These are phyloP conservation scores for Carpinus fangiana DNA, from an alignment of 306 rosid species.

Conservation along the genomic window DNA sequence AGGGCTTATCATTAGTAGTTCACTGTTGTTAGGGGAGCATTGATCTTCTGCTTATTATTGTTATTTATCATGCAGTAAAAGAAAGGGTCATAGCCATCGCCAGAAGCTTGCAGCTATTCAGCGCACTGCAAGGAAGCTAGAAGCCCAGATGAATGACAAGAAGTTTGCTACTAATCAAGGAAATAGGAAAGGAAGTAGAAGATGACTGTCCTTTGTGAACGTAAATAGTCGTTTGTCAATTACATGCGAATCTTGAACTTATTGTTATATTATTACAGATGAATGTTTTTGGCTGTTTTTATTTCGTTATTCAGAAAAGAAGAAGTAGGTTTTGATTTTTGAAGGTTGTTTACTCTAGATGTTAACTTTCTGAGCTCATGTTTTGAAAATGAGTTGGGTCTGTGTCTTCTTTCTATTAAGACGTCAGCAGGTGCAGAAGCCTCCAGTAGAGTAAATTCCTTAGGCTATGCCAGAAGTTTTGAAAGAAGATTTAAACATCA, in stretches of 20 bases:
- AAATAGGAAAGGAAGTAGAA: slow-evolving; percentile 48
- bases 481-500: too few species aligned
- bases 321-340: background rate
- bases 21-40: slow-evolving; percentile 7
- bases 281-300: slow-evolving; percentile 2
- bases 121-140: slow-evolving; percentile 72
- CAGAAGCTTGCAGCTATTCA: slow-evolving; percentile 70
- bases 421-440: background rate
- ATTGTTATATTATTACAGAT: slow-evolving; percentile 17
- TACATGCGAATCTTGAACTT: slow-evolving; percentile 18
- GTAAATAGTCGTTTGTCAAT: slow-evolving; percentile 7
- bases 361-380: background rate
- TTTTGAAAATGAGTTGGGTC: background rate
- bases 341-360: background rate
- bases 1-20: slow-evolving; percentile 1
- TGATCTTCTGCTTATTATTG: background rate
- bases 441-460: background rate
- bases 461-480: background rate
- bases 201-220: slow-evolving; percentile 50
- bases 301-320: background rate
- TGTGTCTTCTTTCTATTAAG: background rate
- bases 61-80: slow-evolving; percentile 43
- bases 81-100: slow-evolving; percentile 51
- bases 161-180: slow-evolving; percentile 40
- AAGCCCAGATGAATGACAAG: slow-evolving; percentile 44